phyloP scores from a whole-genome alignment of 2,329 filamentous ascomycete species.

The Colletotrichum spinosum region DNA sequence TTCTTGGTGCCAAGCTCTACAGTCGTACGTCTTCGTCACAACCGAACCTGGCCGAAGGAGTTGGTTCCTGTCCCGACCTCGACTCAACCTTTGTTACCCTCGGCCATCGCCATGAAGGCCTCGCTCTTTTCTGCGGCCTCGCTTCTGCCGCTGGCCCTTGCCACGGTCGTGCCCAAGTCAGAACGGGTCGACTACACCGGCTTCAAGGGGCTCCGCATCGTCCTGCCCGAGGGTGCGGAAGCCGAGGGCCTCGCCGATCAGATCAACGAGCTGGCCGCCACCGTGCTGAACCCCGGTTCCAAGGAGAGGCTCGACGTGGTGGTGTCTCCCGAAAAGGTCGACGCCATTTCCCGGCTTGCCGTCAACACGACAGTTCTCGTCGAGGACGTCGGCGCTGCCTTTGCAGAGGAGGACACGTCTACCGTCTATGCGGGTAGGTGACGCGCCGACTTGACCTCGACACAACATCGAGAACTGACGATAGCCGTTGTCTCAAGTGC shows the following conservation, averaged over 20 bases:
- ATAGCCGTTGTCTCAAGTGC: neutral
- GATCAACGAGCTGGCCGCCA: slow-evolving; percentile 29
- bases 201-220: slow-evolving; percentile 35
- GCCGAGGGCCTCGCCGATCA: slow-evolving; percentile 15
- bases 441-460: neutral
- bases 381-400: slow-evolving; percentile 45
- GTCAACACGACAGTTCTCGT: slow-evolving; percentile 46
- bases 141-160: slow-evolving; percentile 8
- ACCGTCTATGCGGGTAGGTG: slow-evolving; percentile 31
- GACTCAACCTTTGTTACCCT: neutral
- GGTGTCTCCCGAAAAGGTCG: slow-evolving; percentile 44
- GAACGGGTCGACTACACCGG: slow-evolving; percentile 34
- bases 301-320: slow-evolving; percentile 45
- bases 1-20: neutral
- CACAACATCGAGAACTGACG: slow-evolving; percentile 11
- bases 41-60: neutral
- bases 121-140: slow-evolving; percentile 18
- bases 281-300: slow-evolving; percentile 18
- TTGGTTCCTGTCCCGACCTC: neutral
- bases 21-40: neutral
- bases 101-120: slow-evolving; percentile 20
- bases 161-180: slow-evolving; percentile 13
- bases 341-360: slow-evolving; percentile 44
- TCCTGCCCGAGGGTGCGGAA: slow-evolving; percentile 16
- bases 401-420: slow-evolving; percentile 43